Conservation (phyloP, 176 grass and related monocot genomes). For the Rhynchospora pubera region DNA sequence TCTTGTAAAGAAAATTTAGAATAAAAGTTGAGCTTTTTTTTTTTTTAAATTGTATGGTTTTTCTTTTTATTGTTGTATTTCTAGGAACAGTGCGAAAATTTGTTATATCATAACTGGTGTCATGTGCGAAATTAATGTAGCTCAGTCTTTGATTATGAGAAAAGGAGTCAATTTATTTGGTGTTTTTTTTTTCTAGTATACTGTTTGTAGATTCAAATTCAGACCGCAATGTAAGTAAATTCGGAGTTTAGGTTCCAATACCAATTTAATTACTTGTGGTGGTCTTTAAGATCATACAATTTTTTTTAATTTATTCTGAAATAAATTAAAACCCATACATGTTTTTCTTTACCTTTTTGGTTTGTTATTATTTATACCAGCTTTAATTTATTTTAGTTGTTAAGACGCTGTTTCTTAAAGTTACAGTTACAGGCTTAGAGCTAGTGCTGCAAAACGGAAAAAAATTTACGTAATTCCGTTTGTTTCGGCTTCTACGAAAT, state of each 20-base stretch:
- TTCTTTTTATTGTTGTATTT: background rate
- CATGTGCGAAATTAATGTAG: background rate
- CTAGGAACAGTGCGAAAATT: background rate
- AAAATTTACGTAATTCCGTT: no score
- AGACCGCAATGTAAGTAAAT: background rate
- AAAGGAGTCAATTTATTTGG: no score
- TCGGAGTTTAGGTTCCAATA: background rate
- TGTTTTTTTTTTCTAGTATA: no score
- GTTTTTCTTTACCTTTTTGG: background rate
- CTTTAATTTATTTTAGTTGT: background rate
- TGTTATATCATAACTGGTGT: background rate
- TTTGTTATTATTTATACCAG: background rate
- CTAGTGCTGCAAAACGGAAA: no score
- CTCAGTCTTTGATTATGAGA: background rate
- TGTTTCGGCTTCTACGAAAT: no score
- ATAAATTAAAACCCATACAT: background rate
- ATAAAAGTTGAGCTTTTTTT: background rate
- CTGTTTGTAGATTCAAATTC: background rate
- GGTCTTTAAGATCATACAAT: background rate
- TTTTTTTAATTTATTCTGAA: background rate
- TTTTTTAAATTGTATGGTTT: background rate
- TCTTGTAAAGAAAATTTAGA: background rate
- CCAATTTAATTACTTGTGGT: background rate
- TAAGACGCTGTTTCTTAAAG: no score
- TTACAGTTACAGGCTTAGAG: no score